Conservation (phyloP, 1,139 yeast genomes). For the Geotrichum bryndzae region DNA sequence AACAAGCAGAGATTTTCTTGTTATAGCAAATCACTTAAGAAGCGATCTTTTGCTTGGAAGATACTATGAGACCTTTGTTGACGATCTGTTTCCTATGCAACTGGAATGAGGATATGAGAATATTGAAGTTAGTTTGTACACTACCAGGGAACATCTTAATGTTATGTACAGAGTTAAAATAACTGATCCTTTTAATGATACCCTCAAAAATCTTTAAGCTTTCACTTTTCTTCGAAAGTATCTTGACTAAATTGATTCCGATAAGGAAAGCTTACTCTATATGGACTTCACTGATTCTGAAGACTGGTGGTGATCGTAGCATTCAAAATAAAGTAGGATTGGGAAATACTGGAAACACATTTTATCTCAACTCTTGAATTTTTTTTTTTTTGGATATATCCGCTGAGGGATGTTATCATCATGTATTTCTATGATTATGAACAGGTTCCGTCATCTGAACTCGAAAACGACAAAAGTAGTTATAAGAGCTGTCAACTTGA, state of each 20-base stretch:
- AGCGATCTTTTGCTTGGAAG: background rate
- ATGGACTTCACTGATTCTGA: background rate
- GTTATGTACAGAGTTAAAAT: background rate
- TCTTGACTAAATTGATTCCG: background rate
- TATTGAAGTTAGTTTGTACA: background rate
- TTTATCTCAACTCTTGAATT: slow-evolving; percentile 47
- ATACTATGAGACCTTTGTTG: background rate
- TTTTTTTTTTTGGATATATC: slow-evolving; percentile 41
- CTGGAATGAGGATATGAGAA: background rate
- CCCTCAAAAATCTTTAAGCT: background rate
- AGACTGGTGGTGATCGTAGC: background rate
- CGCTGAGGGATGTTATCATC: slow-evolving; percentile 38
- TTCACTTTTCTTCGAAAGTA: background rate
- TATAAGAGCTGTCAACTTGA: background rate
- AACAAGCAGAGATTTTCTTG: background rate
- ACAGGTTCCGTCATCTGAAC: background rate
- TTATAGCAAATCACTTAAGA: background rate
- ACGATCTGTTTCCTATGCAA: background rate
- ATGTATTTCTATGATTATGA: background rate
- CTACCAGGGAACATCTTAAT: background rate
- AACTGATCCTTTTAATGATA: too few species aligned
- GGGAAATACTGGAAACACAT: slow-evolving; percentile 90
- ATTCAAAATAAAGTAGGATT: slow-evolving; percentile 45
- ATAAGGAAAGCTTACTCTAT: background rate
- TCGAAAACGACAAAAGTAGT: background rate